Conservation (phyloP, 2,329 filamentous ascomycete genomes). For the Hyphodiscus sp. region DNA sequence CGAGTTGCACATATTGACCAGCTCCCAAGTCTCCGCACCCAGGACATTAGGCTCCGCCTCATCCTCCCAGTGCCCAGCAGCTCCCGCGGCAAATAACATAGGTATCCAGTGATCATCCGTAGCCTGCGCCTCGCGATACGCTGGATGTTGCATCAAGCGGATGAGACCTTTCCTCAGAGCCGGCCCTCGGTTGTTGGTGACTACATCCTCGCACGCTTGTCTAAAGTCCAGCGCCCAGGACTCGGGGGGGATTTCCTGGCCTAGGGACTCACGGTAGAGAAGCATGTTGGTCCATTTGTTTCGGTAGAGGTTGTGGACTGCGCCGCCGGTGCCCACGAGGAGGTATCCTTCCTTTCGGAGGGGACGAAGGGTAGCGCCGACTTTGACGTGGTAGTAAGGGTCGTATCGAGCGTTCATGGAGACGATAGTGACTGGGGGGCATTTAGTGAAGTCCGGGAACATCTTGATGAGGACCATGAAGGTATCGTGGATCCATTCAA, state of each 20-base stretch:
- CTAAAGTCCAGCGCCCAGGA: conserved; percentile 58
- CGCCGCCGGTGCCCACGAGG: conserved; percentile 52
- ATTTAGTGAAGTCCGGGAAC: conserved; percentile 49
- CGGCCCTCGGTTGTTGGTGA: conserved; percentile 49
- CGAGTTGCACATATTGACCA: conserved; percentile 32
- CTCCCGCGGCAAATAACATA: conserved; percentile 55
- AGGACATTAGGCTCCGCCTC: conserved; percentile 36
- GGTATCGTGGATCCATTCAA: conserved; percentile 69
- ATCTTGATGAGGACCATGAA: conserved; percentile 64
- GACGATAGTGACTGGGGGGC: conserved; percentile 58
- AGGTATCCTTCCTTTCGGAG: conserved; percentile 50
- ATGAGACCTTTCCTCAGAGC: conserved; percentile 47
- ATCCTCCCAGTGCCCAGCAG: conserved; percentile 43
- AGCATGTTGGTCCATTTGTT: conserved; percentile 62
- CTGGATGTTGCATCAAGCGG: conserved; percentile 61
- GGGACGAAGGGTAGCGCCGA: conserved; percentile 50
- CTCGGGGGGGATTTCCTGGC: conserved; percentile 51
- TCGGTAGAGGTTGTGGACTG: conserved; percentile 65
- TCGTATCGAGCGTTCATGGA: conserved; percentile 49
- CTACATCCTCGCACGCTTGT: conserved; percentile 55
- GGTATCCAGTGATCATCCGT: conserved; percentile 68
- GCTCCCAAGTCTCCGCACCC: conserved; percentile 58
- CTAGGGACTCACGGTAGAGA: conserved; percentile 48
- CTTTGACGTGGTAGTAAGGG: conserved; percentile 48
- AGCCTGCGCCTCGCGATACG: conserved; percentile 58